Conservation (phyloP, 2,329 filamentous ascomycete species). For the Aureobasidium sp. region DNA sequence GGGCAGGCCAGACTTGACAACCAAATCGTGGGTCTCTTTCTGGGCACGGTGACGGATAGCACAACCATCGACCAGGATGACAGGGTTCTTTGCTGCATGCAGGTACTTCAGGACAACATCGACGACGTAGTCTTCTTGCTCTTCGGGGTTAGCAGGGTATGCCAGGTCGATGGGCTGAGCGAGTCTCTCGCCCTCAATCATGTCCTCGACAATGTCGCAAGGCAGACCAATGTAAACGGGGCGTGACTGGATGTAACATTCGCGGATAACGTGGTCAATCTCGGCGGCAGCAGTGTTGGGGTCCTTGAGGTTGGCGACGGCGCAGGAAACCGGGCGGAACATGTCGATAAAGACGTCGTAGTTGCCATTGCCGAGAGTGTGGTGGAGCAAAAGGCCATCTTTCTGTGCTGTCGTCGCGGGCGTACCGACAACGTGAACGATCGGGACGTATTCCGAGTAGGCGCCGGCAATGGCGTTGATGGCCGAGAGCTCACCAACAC, state of each 20-base stretch:
- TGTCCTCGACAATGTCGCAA: conserved; percentile 72
- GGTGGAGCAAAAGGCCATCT: conserved; percentile 39
- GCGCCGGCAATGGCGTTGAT: conserved; percentile 43
- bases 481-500: conserved; percentile 43
- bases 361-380: conserved; percentile 33
- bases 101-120: conserved; percentile 69
- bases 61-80: conserved; percentile 78
- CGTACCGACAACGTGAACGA: conserved; percentile 43
- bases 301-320: conserved; percentile 63
- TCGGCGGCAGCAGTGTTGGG: conserved; percentile 63
- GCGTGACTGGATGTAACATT: conserved; percentile 66
- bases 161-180: conserved; percentile 61
- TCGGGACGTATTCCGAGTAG: conserved; percentile 41
- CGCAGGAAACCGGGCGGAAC: conserved; percentile 63
- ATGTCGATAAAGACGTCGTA: conserved; percentile 48
- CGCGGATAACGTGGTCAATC: conserved; percentile 69
- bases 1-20: conserved; percentile 67
- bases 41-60: conserved; percentile 75
- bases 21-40: conserved; percentile 60
- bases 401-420: conserved; percentile 36
- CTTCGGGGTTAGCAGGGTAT: conserved; percentile 58
- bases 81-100: conserved; percentile 63
- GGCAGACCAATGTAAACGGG: conserved; percentile 82
- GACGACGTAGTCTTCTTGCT: conserved; percentile 74
- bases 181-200: conserved; percentile 67